Evolutionary conservation across 768 basidiomycete species (phyloP).

Genomic region (Rhizopogon vulgaris): DNA sequence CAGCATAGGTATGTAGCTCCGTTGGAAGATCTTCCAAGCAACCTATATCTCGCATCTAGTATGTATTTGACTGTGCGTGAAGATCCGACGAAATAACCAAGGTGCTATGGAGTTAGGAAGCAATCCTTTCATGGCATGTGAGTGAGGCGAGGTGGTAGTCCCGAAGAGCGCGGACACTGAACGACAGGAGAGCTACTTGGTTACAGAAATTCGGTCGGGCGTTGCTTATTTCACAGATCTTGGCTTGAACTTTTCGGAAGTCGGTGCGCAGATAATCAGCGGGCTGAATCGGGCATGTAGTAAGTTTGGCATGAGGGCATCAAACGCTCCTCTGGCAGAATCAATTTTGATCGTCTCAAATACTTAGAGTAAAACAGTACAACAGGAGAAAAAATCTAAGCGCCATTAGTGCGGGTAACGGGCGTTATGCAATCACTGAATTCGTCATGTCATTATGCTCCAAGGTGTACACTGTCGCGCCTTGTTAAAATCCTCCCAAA

Average conservation of each 20-base stretch:
- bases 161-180: slow-evolving; percentile 23
- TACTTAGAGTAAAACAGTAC: not conserved
- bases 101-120: slow-evolving; percentile 20
- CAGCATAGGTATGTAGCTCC: slow-evolving; percentile 20
- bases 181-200: slow-evolving; percentile 18
- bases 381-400: slow-evolving; percentile 4
- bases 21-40: not conserved
- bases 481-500: slow-evolving; percentile 12
- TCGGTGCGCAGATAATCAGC: slow-evolving; percentile 37
- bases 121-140: slow-evolving; percentile 29
- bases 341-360: not conserved
- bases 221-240: slow-evolving; percentile 26
- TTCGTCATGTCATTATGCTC: not conserved
- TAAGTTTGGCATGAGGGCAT: too few species aligned
- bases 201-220: slow-evolving; percentile 23
- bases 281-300: too few species aligned
- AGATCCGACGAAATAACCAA: slow-evolving; percentile 25
- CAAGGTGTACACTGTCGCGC: not conserved
- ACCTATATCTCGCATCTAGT: slow-evolving; percentile 5
- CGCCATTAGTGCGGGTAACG: slow-evolving; percentile 2
- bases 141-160: slow-evolving; percentile 22
- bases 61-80: slow-evolving; percentile 18
- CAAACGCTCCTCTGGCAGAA: not conserved
- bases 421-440: not conserved
- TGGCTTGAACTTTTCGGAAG: slow-evolving; percentile 20